phyloP scores from a whole-genome alignment of 345 rosid species.

The Eucalyptus urophylla region DNA sequence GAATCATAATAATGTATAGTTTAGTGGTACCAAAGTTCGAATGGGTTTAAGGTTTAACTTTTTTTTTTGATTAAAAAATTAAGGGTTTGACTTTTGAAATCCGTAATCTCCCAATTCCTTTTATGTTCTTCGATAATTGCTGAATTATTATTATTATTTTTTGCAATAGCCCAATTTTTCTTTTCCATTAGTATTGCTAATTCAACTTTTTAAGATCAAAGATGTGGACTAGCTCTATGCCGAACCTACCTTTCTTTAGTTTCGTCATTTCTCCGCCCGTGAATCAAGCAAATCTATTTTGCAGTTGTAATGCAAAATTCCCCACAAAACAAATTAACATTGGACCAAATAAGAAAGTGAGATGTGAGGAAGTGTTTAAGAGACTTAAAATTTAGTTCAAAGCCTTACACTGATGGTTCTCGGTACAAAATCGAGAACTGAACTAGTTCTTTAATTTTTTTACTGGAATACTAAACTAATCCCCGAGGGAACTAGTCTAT shows the following conservation, averaged over 20 bases:
- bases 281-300: not conserved
- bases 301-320: not conserved
- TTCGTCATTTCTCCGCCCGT: not conserved
- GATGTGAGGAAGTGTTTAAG: not conserved
- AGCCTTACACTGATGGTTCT: not conserved
- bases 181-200: not conserved
- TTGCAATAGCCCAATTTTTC: not conserved
- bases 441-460: not conserved
- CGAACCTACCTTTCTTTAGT: not conserved
- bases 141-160: not conserved
- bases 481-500: not conserved
- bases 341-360: not conserved
- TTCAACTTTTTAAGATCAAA: not conserved
- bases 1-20: too few relatives aligned
- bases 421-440: not conserved
- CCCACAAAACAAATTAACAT: not conserved
- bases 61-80: too few relatives aligned
- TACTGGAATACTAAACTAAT: rapidly evolving
- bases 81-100: not conserved
- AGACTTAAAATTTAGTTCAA: not conserved
- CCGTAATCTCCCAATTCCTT: not conserved
- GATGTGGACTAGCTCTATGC: not conserved
- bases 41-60: not conserved
- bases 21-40: not conserved
- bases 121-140: not conserved